A percentile compares a stretch with the other conserved stretches of the same genome.
phyloP scores from a whole-genome alignment of 176 grass and related monocot genomes.

The Ananas comosus region DNA sequence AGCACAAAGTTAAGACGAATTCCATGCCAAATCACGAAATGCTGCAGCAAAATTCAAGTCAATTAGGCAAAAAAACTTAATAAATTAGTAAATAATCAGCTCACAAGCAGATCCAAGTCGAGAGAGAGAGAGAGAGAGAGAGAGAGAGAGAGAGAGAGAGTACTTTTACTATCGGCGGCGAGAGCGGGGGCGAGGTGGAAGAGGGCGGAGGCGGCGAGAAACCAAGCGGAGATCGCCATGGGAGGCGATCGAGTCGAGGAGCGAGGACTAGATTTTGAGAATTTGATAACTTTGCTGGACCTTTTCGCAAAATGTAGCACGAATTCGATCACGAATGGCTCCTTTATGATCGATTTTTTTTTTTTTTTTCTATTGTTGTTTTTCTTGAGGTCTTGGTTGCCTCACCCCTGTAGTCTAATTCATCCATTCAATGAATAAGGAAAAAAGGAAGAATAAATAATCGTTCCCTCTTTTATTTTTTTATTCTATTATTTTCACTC shows the following conservation, averaged over 20 bases:
- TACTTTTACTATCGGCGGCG: conserved; percentile 78
- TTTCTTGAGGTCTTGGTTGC: too few species aligned
- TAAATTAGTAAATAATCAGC: not conserved
- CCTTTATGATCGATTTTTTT: not conserved
- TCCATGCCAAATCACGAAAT: too few species aligned
- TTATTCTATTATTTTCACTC: too few species aligned
- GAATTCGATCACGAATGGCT: not conserved
- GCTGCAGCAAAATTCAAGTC: too few species aligned
- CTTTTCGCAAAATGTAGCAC: too few species aligned
- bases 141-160: not conserved
- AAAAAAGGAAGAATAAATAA: too few species aligned
- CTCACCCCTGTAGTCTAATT: too few species aligned
- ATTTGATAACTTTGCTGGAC: conserved; percentile 8
- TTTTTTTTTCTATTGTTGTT: too few species aligned
- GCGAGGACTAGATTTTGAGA: conserved; percentile 14
- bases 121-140: not conserved
- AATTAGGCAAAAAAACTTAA: too few species aligned
- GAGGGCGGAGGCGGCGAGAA: conserved; percentile 39
- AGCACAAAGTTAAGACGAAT: too few species aligned
- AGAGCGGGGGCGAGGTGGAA: conserved; percentile 43
- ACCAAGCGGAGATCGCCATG: conserved; percentile 46
- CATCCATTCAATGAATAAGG: too few species aligned
- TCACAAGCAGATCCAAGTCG: conserved; percentile 8
- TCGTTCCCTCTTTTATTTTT: too few species aligned
- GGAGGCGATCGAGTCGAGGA: not conserved